A percentile compares a stretch with the other conserved stretches of the same genome.
Conservation (phyloP, 2,329 filamentous ascomycete genomes). For the Leptographium galeiforme region DNA sequence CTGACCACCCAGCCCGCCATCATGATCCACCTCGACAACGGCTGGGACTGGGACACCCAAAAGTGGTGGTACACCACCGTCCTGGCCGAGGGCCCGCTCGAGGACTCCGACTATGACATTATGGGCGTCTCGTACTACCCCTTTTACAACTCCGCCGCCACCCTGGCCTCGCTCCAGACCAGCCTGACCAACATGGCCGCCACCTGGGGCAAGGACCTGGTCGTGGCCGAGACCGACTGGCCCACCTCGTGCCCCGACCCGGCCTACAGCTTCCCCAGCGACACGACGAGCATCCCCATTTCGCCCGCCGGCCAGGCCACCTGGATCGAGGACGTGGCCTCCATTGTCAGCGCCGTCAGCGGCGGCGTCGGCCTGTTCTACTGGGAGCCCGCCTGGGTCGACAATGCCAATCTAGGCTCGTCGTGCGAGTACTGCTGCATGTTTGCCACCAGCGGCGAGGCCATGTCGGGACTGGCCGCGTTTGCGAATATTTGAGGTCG, state of each 20-base stretch:
- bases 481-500: conserved; percentile 3
- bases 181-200: conserved; percentile 45
- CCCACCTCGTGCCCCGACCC: conserved; percentile 49
- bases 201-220: conserved; percentile 49
- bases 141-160: conserved; percentile 50
- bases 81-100: conserved; percentile 20
- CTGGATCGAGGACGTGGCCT: conserved; percentile 47
- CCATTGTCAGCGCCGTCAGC: conserved; percentile 36
- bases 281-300: conserved; percentile 46
- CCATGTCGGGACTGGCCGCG: conserved; percentile 7
- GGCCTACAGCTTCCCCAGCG: conserved; percentile 43
- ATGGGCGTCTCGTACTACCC: conserved; percentile 65
- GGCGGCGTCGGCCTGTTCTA: conserved; percentile 53
- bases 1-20: conserved; percentile 32
- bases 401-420: conserved; percentile 10
- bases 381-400: conserved; percentile 38
- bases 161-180: conserved; percentile 39
- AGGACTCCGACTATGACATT: conserved; percentile 47
- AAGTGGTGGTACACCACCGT: conserved; percentile 46
- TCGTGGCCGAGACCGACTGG: conserved; percentile 63
- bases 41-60: conserved; percentile 58
- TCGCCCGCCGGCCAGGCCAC: conserved; percentile 47
- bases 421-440: conserved; percentile 10
- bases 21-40: conserved; percentile 63
- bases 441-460: conserved; percentile 8